Evolutionary conservation across 2,329 filamentous ascomycete species (phyloP), one percentile per base, ranked within the genome.

Genomic region (Paecilomyces dactylethromorphus): DNA sequence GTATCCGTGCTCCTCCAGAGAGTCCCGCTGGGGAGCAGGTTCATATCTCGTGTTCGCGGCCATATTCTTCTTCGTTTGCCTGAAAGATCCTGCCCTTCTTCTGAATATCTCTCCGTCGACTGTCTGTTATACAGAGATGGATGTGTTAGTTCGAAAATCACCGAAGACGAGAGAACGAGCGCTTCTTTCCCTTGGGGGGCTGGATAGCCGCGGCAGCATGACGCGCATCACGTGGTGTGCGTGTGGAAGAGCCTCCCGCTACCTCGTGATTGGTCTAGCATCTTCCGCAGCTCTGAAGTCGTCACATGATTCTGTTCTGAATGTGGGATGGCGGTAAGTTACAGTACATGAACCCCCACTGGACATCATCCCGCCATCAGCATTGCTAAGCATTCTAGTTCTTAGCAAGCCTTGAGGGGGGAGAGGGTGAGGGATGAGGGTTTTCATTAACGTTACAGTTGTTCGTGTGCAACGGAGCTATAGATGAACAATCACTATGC

Each of bases 1-100:
- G 70, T 91, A 87, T 59, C 87, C 82, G 79, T 29, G 76, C 67
- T 90, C 87, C 65, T 90, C 89, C 67, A 95, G 84, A 53, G 92
- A 93, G 78, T 97, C 93, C 73, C 90, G 88, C 79, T 91, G 89
- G 22, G 92, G 87, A 68, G 91, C 91, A 56, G 87, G 84, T 65
- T 89, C 83, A 75, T 97, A 97, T 77, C 93, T 94, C 56, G 91
- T 82, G 66, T 85, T 91, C 61, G 86, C 81, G 54, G 88, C 83
- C 90, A 93, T 93, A n/a, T 12, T 52, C 33, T 24, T 56, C 4
- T 49, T 10, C 12, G 32, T 49, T 24, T 50, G n/a, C 39, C 39
- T 45, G 39, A 45, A 11, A 33, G 12, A 49, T 33, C 31, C 15
- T 21, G 13, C 32, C 39, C 15, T 56, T 35, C 18, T 15, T 56